Percentiles rank a stretch among this genome's conserved stretches.
Evolutionary conservation across 345 rosid genomes (phyloP).

Genomic region (Firmiana major): DNA sequence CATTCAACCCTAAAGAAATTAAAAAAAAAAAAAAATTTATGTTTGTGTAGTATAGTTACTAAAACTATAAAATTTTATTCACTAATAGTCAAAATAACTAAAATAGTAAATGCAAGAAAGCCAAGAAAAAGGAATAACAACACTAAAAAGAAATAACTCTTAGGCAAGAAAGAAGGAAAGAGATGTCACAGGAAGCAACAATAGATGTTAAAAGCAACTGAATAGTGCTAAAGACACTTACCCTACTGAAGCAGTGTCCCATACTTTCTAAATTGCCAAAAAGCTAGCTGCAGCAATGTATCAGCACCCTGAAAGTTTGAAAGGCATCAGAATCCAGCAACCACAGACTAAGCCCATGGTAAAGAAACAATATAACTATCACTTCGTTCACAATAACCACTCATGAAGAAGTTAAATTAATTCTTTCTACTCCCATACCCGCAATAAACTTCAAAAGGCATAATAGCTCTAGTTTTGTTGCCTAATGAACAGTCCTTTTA

Average conservation of each 20-base stretch:
- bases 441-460: not conserved
- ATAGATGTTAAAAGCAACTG: not conserved
- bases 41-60: not conserved
- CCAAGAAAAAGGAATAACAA: not conserved
- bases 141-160: not conserved
- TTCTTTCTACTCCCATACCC: not conserved
- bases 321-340: conserved; percentile 2
- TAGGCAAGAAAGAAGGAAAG: not conserved
- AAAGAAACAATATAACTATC: not conserved
- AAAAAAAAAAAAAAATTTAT: not conserved
- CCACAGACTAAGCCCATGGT: not conserved
- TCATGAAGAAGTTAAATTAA: not conserved
- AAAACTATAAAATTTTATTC: not conserved
- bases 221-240: conserved; percentile 11
- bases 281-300: not conserved
- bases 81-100: not conserved
- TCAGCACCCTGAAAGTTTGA: conserved; percentile 13
- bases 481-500: not conserved
- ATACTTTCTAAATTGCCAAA: conserved; percentile 26
- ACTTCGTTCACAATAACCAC: not conserved
- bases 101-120: not conserved
- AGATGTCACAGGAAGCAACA: not conserved
- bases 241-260: conserved; percentile 53
- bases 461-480: not conserved
- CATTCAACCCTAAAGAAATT: not conserved